Conservation (phyloP, 768 basidiomycete species). For the Infundibulicybe gibba region DNA sequence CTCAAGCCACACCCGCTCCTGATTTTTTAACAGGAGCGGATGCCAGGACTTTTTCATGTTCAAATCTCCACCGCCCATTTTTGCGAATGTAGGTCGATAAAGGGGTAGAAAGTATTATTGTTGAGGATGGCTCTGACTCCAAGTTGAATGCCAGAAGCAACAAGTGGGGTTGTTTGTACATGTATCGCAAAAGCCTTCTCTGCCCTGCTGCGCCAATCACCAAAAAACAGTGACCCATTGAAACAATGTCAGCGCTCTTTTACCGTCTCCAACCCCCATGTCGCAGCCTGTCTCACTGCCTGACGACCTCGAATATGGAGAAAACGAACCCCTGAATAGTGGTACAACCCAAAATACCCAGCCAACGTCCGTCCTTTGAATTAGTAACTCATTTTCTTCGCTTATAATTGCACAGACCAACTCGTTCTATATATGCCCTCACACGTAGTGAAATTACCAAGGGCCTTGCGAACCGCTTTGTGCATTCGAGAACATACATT, state of each 20-base stretch:
- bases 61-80: conserved; percentile 97
- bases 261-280: not conserved
- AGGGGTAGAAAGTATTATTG: conserved; percentile 4
- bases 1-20: conserved; percentile 99
- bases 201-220: too few species aligned
- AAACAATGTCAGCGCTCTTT: not conserved
- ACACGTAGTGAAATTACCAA: conserved; percentile 79
- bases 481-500: conserved; percentile 85
- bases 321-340: conserved; percentile 29
- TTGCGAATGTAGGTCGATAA: conserved; percentile 29
- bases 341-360: not conserved
- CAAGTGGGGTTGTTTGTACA: conserved; percentile 6
- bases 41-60: conserved; percentile 99
- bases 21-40: conserved; percentile 95
- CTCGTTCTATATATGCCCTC: conserved; percentile 82
- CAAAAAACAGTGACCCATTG: not conserved
- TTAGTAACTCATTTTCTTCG: not conserved
- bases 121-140: not conserved
- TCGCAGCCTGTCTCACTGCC: not conserved
- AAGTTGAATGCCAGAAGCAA: not conserved
- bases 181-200: conserved; percentile 8
- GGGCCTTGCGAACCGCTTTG: conserved; percentile 87
- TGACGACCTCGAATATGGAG: conserved; percentile 18
- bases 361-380: conserved; percentile 1
- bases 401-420: conserved; percentile 41